Conservation (phyloP, 768 basidiomycete genomes). For the Leccinum longicurvipes region DNA sequence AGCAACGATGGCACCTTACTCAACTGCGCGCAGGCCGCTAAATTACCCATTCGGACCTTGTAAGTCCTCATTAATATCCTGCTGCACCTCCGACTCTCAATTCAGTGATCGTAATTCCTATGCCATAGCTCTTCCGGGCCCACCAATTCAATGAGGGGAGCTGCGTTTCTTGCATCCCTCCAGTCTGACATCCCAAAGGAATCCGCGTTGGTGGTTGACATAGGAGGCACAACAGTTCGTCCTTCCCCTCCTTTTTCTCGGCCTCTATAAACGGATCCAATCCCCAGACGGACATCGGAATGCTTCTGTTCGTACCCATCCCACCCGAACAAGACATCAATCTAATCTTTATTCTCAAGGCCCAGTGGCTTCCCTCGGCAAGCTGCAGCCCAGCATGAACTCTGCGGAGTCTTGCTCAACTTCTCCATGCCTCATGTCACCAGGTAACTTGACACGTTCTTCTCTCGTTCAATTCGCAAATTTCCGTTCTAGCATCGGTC, state of each 20-base stretch:
- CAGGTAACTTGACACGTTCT: constrained; percentile 22
- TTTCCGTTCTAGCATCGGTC: constrained; percentile 43
- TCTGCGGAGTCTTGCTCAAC: constrained; percentile 59
- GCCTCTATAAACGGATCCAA: constrained; percentile 10
- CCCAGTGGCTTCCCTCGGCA: constrained; percentile 61
- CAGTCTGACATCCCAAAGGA: constrained; percentile 32
- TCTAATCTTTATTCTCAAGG: constrained; percentile 19
- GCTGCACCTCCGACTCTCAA: constrained; percentile 8
- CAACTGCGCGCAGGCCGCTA: constrained; percentile 45
- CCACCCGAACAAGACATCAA: not conserved
- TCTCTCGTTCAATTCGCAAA: not conserved
- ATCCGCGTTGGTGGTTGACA: constrained; percentile 53
- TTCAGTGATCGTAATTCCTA: no score
- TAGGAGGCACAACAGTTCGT: constrained; percentile 58
- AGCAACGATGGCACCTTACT: constrained; percentile 59
- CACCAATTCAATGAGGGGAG: constrained; percentile 71
- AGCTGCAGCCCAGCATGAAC: constrained; percentile 58
- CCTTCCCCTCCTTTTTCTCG: constrained; percentile 5
- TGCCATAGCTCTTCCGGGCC: constrained; percentile 48
- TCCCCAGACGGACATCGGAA: constrained; percentile 53
- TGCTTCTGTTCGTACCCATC: constrained; percentile 39
- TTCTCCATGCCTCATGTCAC: constrained; percentile 58
- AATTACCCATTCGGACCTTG: constrained; percentile 61
- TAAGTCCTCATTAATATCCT: constrained; percentile 21
- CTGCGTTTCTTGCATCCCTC: constrained; percentile 52